These are phyloP conservation scores for Tephrocybe sp. DNA, from an alignment of 768 basidiomycete genomes.

Conservation along the genomic window DNA sequence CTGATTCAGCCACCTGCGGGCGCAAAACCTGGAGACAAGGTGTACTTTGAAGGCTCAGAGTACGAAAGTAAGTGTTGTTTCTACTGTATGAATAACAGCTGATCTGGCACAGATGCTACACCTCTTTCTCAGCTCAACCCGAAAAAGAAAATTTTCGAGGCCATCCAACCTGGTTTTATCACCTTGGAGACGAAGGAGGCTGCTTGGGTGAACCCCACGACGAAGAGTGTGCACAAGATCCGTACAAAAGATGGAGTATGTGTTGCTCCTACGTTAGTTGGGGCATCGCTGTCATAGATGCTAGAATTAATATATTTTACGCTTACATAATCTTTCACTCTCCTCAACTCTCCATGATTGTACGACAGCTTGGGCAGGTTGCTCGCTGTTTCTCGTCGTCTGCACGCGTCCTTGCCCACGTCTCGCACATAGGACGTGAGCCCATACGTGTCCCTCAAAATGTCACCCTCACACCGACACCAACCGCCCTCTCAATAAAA, in stretches of 20 bases:
- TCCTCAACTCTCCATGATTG: constrained; percentile 24
- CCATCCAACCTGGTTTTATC: constrained; percentile 93
- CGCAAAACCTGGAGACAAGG: constrained; percentile 86
- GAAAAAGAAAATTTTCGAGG: constrained; percentile 99
- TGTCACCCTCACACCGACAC: constrained; percentile 39
- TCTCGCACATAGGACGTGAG: constrained; percentile 64
- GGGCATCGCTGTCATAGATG: constrained; percentile 85
- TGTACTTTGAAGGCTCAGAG: constrained; percentile 92
- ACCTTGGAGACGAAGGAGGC: constrained; percentile 87
- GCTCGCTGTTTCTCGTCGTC: constrained; percentile 50
- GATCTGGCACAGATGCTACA: constrained; percentile 40
- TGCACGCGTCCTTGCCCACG: constrained; percentile 44
- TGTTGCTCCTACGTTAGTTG: constrained; percentile 75
- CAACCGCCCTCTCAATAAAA: constrained; percentile 37
- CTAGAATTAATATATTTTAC: background rate
- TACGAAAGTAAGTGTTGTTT: constrained; percentile 61
- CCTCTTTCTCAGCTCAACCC: constrained; percentile 90
- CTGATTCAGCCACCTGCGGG: constrained; percentile 84
- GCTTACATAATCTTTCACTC: constrained; percentile 9
- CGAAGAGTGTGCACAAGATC: constrained; percentile 78
- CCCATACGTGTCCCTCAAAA: constrained; percentile 47
- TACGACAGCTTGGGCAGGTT: constrained; percentile 30
- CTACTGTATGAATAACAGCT: background rate
- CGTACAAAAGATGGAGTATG: constrained; percentile 85
- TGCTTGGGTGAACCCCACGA: constrained; percentile 87